A percentile compares a stretch with the other conserved stretches of the same genome.
These are phyloP conservation scores for Backusella australiensis DNA, from an alignment of 192 early-diverging fungal genomes.

Conservation along the genomic window DNA sequence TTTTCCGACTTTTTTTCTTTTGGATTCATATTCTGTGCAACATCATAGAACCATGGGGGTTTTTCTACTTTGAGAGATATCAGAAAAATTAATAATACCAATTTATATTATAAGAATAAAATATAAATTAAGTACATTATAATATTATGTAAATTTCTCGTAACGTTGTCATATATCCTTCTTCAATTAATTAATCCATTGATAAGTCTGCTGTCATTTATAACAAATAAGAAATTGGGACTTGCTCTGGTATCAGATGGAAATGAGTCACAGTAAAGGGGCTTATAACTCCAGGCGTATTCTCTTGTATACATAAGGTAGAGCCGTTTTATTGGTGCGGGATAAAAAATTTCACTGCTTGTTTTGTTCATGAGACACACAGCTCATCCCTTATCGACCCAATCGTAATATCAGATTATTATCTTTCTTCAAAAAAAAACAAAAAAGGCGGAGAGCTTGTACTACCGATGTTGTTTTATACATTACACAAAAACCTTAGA, in stretches of 20 bases:
- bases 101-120: not conserved
- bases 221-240: not conserved
- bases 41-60: not conserved
- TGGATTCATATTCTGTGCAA: constrained; percentile 4
- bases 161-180: not conserved
- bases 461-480: not conserved
- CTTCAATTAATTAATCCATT: not conserved
- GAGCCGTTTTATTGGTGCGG: not conserved
- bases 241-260: not conserved
- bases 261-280: not conserved
- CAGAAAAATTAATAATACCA: not conserved
- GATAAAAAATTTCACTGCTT: not conserved
- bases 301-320: not conserved
- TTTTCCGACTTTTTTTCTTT: not conserved
- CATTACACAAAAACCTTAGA: not conserved
- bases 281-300: not conserved
- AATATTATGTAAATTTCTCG: not conserved
- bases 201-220: not conserved
- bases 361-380: constrained; percentile 11
- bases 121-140: not conserved
- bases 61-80: not conserved
- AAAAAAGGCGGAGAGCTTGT: not conserved
- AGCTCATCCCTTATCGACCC: constrained; percentile 5
- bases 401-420: constrained; percentile 7
- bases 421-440: not conserved